Base-by-base conservation (phyloP, 169 alveolate species). In the Besnoitia besnoiti region DNA sequence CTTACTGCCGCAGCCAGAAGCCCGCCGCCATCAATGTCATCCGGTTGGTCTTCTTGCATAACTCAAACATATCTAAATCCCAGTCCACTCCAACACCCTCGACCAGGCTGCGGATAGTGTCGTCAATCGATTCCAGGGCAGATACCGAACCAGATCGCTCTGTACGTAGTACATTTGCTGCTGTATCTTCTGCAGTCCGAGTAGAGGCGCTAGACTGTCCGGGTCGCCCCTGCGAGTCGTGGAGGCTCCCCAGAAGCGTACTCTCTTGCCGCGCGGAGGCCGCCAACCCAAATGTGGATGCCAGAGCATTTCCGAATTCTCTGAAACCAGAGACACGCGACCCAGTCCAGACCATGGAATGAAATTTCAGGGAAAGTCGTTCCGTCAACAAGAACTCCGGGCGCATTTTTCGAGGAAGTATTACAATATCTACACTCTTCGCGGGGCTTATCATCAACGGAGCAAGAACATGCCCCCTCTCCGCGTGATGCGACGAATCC, bases 1-100 rank as follows among this genome's bases (percentile, higher is more conserved):
- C 84, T 73, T 44, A 73, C 84, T 39, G 42, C 49, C 33, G 84
- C 19, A 73, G 84, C 5, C 84, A 30, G 33, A 73, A 73, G 5
- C 84, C 84, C 16, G 84, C 33, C 33, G 84, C 84, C 84, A 73
- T 73, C 84, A 73, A 39, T 37, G 84, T 39, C 84, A 73, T 73
- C 46, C 46, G 19, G 84, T 39, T 73, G 42, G 84, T 10, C 46
- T 73, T 39, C 49, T 73, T 10, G 46, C 49, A 73, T 16, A 73
- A 44, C 30, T 73, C 47, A 39, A 73, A 73, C 46, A 73, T 37
- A 73, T 73, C 46, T 8, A 73, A 21, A 10, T 39, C 84, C 84
- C 84, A 73, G 84, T 73, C 84, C 33, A 14, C 40, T 33, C 84
- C 84, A 73, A 73, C 49, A 37, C 46, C 27, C 30, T 24, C 46